Conservation (phyloP, 2,329 filamentous ascomycete species). For the Penicillium sp. region DNA sequence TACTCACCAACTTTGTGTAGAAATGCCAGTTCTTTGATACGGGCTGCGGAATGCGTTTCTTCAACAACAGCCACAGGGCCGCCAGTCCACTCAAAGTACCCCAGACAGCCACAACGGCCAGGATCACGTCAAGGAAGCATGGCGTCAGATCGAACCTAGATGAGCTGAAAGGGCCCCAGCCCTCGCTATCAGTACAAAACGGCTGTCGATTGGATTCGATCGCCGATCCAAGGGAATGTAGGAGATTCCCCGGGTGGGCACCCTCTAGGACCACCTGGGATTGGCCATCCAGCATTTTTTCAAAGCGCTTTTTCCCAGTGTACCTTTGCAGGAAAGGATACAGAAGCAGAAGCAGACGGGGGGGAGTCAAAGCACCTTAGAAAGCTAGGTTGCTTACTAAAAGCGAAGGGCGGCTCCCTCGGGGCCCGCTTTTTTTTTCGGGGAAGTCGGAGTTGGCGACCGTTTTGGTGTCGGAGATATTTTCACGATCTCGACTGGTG, state of each 20-base stretch:
- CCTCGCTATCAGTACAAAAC: slow-evolving; percentile 84
- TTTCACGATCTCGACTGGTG: not conserved
- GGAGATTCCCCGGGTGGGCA: slow-evolving; percentile 28
- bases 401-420: slow-evolving; percentile 7
- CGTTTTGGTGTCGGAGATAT: not conserved
- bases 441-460: slow-evolving; percentile 5
- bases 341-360: slow-evolving; percentile 13
- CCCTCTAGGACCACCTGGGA: slow-evolving; percentile 37
- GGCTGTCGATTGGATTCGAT: slow-evolving; percentile 56
- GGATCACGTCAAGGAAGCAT: slow-evolving; percentile 93
- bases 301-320: slow-evolving; percentile 25
- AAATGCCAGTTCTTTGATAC: slow-evolving; percentile 88
- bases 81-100: slow-evolving; percentile 75
- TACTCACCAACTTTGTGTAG: slow-evolving; percentile 80
- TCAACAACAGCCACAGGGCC: slow-evolving; percentile 78
- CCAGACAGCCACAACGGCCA: slow-evolving; percentile 74
- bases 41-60: slow-evolving; percentile 65
- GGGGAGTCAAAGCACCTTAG: slow-evolving; percentile 3
- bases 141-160: slow-evolving; percentile 92
- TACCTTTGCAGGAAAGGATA: slow-evolving; percentile 21
- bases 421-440: slow-evolving; percentile 5
- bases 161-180: slow-evolving; percentile 91
- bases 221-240: slow-evolving; percentile 28
- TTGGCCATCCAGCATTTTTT: slow-evolving; percentile 37
- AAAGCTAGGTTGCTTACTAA: slow-evolving; percentile 25